Base-by-base conservation (phyloP, 306 rosid genomes). In the Quercus ilex region DNA sequence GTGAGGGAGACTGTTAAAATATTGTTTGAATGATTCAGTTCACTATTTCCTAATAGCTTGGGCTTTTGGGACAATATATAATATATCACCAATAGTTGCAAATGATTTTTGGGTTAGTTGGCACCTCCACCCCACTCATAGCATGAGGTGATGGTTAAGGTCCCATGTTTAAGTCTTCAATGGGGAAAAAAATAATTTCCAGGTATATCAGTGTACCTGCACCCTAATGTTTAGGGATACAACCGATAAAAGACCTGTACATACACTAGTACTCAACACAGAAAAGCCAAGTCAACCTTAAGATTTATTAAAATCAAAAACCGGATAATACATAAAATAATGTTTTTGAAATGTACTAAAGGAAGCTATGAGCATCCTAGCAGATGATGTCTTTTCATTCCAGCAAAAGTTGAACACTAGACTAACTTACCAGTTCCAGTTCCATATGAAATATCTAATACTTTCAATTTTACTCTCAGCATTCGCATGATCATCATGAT, bases 401-500 rank as follows among this genome's bases (percentile, higher is more conserved):
- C 43, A 83, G 57, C 26, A 31, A 28, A 58, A 51, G 41, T 58
- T 25, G 68, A 2, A 1, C 28, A 20, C 52, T 59, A 69, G 57
- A 74, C 59, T 55, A 80, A 72, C 26, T 35, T 87, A 95, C 99
- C 97, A 73, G 97, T 92, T 80, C 89, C 95, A 58, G 19, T 38
- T 67, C 98, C 98, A 76, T 78, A 88, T 12, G 97, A 92, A 78
- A 81, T 60, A 82, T 95, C 99, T 72, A 95, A 71, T 55, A 92
- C 90, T 85, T 95, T 91, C 82, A 88, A 74, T 79, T 91, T 95
- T 68, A 80, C 89, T 89, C 99, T 88, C 83, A 95, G 72, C 41
- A 92, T 84, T 88, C 92, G 98, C 74, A 95, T 75, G 88, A 83
- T 84, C 63, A 86, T 91, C 98, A 86, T 91, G 64, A 92, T 3